Conservation (phyloP, 2,329 filamentous ascomycete species). For the Cryphonectria naterciae region DNA sequence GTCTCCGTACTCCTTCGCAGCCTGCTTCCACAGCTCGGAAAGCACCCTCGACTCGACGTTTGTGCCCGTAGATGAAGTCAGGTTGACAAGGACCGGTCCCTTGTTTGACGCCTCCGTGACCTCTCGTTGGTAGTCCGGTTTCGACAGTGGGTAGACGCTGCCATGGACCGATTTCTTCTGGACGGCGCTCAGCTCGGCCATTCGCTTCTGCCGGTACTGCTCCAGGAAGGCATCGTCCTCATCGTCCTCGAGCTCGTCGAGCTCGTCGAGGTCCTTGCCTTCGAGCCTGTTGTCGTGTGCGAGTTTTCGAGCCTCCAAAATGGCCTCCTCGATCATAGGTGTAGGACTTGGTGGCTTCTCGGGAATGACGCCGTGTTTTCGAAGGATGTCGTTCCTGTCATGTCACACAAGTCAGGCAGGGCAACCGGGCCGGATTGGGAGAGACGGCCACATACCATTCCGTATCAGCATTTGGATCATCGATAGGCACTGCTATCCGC, state of each 20-base stretch:
- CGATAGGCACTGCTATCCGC: conserved; percentile 79
- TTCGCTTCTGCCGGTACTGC: conserved; percentile 82
- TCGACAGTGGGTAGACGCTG: conserved; percentile 89
- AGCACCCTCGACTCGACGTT: conserved; percentile 86
- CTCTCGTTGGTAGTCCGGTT: conserved; percentile 88
- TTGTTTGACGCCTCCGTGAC: conserved; percentile 88
- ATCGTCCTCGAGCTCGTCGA: conserved; percentile 91
- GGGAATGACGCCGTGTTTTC: conserved; percentile 96
- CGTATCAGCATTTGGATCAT: conserved; percentile 95
- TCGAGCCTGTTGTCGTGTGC: conserved; percentile 93
- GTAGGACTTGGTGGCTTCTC: conserved; percentile 96
- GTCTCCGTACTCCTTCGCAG: conserved; percentile 85
- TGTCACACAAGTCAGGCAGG: not conserved
- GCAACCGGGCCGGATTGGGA: not conserved
- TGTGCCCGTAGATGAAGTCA: conserved; percentile 72
- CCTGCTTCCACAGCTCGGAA: conserved; percentile 81
- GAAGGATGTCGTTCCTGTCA: conserved; percentile 92
- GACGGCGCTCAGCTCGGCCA: conserved; percentile 78
- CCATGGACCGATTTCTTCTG: conserved; percentile 81
- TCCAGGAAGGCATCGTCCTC: conserved; percentile 94
- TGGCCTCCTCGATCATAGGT: conserved; percentile 92
- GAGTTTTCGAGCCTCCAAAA: conserved; percentile 78
- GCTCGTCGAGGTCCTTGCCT: conserved; percentile 91
- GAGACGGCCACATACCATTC: conserved; percentile 70
- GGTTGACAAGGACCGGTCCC: conserved; percentile 72